Conservation (phyloP, 2,329 filamentous ascomycete species). For the Xylariaceae sp. region DNA sequence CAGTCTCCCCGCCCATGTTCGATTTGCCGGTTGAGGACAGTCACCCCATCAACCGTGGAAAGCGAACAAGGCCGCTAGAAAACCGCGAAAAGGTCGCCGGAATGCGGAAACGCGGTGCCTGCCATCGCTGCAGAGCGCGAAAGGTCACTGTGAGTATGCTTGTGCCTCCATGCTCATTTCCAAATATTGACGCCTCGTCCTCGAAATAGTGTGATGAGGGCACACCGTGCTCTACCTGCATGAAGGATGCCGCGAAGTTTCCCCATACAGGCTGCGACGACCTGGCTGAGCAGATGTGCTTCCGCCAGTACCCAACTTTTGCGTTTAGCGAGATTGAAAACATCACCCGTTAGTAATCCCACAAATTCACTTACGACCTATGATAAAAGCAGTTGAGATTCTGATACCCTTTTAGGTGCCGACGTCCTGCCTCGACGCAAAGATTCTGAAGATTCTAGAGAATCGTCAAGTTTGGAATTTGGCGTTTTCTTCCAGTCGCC, state of each 20-base stretch:
- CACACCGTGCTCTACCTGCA: conserved; percentile 32
- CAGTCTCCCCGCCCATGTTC: conserved; percentile 19
- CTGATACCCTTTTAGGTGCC: conserved; percentile 12
- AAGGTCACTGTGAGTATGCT: conserved; percentile 41
- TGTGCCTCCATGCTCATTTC: conserved; percentile 19
- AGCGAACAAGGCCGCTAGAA: conserved; percentile 27
- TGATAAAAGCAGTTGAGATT: background rate
- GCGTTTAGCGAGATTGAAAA: conserved; percentile 25
- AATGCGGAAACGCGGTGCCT: conserved; percentile 45
- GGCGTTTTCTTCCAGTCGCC: conserved; percentile 19
- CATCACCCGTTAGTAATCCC: conserved; percentile 18
- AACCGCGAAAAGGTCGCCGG: conserved; percentile 41
- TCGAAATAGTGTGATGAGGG: conserved; percentile 33
- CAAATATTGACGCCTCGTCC: conserved; percentile 14
- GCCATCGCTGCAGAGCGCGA: conserved; percentile 43
- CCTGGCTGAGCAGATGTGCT: conserved; percentile 28
- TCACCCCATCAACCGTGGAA: conserved; percentile 25
- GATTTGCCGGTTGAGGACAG: conserved; percentile 18
- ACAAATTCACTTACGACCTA: background rate
- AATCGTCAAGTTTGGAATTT: conserved; percentile 3
- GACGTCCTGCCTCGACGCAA: conserved; percentile 14
- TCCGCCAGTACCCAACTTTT: conserved; percentile 20
- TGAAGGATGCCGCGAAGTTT: conserved; percentile 21
- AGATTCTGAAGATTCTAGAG: background rate
- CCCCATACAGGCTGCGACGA: conserved; percentile 13